These are phyloP conservation scores for Salvia miltiorrhiza DNA, from an alignment of 257 asterid genomes.

Conservation along the genomic window DNA sequence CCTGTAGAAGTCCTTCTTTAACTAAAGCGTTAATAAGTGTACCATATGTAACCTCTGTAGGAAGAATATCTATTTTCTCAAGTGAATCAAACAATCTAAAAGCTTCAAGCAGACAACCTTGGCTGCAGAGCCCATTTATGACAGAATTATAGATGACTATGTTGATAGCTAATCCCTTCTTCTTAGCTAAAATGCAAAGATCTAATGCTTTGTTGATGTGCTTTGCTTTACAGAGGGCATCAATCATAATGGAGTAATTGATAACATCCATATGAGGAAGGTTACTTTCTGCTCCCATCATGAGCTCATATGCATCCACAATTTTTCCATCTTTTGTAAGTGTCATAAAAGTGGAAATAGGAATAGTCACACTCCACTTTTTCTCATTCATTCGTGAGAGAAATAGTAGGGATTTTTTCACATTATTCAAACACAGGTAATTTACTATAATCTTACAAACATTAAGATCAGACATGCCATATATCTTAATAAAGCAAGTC, in stretches of 20 bases:
- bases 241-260: constrained; percentile 55
- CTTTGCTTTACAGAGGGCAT: constrained; percentile 66
- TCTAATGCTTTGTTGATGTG: constrained; percentile 54
- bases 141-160: constrained; percentile 64
- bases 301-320: constrained; percentile 68
- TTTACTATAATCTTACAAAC: constrained; percentile 37
- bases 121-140: constrained; percentile 68
- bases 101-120: constrained; percentile 83
- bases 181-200: constrained; percentile 53
- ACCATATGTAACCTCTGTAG: constrained; percentile 74
- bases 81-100: constrained; percentile 79
- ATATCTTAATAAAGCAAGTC: constrained; percentile 50
- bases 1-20: constrained; percentile 62
- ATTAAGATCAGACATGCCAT: constrained; percentile 46
- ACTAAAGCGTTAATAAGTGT: constrained; percentile 74
- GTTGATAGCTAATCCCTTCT: constrained; percentile 48
- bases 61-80: constrained; percentile 43
- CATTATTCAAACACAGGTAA: constrained; percentile 54
- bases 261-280: constrained; percentile 46
- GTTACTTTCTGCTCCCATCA: constrained; percentile 45
- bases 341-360: constrained; percentile 39
- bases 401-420: constrained; percentile 44
- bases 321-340: constrained; percentile 44
- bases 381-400: constrained; percentile 38
- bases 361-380: constrained; percentile 28